A percentile compares a stretch with the other conserved stretches of the same genome.
Evolutionary conservation across 345 rosid species (phyloP).

Genomic region (Sapria himalayana): DNA sequence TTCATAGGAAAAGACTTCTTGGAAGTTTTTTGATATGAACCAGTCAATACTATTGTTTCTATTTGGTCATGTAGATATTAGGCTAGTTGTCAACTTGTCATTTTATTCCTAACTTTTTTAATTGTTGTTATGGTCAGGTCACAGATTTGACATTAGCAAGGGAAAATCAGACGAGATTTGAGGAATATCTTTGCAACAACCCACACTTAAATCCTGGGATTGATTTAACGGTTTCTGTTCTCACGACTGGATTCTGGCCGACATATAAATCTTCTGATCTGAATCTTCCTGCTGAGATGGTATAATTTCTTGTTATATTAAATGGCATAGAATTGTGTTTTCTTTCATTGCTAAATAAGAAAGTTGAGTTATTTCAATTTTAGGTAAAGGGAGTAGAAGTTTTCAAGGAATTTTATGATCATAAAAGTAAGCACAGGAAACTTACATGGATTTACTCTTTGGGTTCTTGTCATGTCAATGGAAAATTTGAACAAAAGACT

Average conservation of each 20-base stretch:
- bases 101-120: not conserved
- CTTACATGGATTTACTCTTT: constrained; percentile 58
- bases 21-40: no score
- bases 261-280: constrained; percentile 67
- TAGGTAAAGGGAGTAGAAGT: constrained; percentile 59
- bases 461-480: constrained; percentile 37
- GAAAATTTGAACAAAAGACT: constrained; percentile 41
- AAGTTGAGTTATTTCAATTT: constrained; percentile 1
- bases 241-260: constrained; percentile 90
- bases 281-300: constrained; percentile 72
- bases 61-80: no score
- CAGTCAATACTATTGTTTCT: no score
- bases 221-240: constrained; percentile 63
- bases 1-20: no score
- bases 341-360: not conserved
- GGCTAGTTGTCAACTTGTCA: no score
- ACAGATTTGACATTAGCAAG: constrained; percentile 70
- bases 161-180: constrained; percentile 60
- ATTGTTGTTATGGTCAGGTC: constrained; percentile 38
- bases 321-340: not conserved
- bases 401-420: constrained; percentile 41
- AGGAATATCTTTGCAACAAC: constrained; percentile 40
- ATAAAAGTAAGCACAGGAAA: constrained; percentile 40
- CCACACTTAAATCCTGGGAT: constrained; percentile 43
- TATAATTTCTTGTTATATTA: constrained; percentile 9